Base-by-base conservation (phyloP, 352 stramenopile genomes). In the Pythium vanterpoolii region DNA sequence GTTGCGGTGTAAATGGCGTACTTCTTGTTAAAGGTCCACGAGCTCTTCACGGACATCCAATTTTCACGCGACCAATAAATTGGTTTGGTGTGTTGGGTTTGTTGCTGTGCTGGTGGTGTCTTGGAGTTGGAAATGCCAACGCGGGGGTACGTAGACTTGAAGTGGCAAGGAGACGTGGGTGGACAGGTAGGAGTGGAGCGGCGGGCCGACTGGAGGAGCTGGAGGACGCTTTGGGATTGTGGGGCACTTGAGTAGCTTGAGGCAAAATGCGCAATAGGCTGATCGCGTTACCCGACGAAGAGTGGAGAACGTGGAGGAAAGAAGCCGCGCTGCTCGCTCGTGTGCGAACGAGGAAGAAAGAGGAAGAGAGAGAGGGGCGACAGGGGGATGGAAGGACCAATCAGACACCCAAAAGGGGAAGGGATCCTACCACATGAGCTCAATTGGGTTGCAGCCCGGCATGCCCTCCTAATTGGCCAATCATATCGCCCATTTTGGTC, bases 11-110 rank as follows among this genome's bases (percentile, higher is more conserved):
- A 87, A 61, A 83, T 74, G 60, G 78, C 64, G 78, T 90, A 90
- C 71, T 90, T 90, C 69, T 90, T 90, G 75, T 89, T 90, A 60
- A 81, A 90, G 62, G 70, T 90, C 81, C 81, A 90, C 65, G 77
- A 75, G 68, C 81, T 76, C 78, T 90, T 90, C 70, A 87, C 81
- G 62, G 78, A 87, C 81, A 90, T 90, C 70, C 69, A 89, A 51
- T 51, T 51, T 39, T 39, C 16, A n/a, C 26, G 45, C 14, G 13
- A 42, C 18, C 34, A n/a, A 38, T 18, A 38, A 9, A 38, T 42
- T 21, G 34, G 34, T 16, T 36, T 36, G 45, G 13, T 39, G 13
- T 21, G 26, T 7, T 19, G 27, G 75, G 49, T 46, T 36, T 33
- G 48, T 56, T 56, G 27, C 27, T 23, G 30, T 18, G 11, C 27